Evolutionary conservation across 768 basidiomycete genomes (phyloP), one percentile per base, ranked within the genome.

Genomic region (Gloeopeniophorella convolvens): DNA sequence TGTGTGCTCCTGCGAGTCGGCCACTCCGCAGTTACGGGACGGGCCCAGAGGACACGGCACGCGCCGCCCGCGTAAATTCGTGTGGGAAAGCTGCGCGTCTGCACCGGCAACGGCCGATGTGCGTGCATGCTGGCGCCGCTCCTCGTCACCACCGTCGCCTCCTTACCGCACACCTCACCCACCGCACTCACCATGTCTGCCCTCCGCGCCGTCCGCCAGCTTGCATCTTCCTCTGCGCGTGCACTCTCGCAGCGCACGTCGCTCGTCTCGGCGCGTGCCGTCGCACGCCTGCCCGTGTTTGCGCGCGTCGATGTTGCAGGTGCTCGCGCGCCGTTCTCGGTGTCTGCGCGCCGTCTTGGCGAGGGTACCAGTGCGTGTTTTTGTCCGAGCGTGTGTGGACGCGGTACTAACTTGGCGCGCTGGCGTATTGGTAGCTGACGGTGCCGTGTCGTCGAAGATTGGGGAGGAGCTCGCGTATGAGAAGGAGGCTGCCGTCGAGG

Each of bases 391-490:
- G n/a, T n/a, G n/a, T n/a, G n/a, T n/a, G n/a, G n/a, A n/a, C n/a
- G n/a, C n/a, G n/a, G n/a, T n/a, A n/a, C n/a, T n/a, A n/a, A n/a
- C n/a, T n/a, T n/a, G 18, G 40, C 28, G 33, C 26, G 10, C 21
- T 24, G 11, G n/a, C 9, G 1, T 27, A 40, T 30, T 23, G 5
- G 36, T 58, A 89, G 89, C 82, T 51, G 89, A 94, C 64, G 71
- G 87, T 27, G 66, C 78, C 18, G 79, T 98, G 35, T 72, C 81
- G 9, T 76, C 84, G 62, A 89, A 86, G 60, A 72, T 95, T 42
- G 66, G 74, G 42, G 82, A 87, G 64, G 95, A 98, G 71, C 74
- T 96, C 60, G 73, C 83, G 60, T 96, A 86, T 64, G 94, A 99
- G 71, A 72, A 78, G 53, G 84, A 92, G 60, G 70, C 73, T 21